Evolutionary conservation across 352 stramenopile genomes (phyloP), one percentile per base, ranked within the genome.

Genomic region (Phytophthora nicotianae): DNA sequence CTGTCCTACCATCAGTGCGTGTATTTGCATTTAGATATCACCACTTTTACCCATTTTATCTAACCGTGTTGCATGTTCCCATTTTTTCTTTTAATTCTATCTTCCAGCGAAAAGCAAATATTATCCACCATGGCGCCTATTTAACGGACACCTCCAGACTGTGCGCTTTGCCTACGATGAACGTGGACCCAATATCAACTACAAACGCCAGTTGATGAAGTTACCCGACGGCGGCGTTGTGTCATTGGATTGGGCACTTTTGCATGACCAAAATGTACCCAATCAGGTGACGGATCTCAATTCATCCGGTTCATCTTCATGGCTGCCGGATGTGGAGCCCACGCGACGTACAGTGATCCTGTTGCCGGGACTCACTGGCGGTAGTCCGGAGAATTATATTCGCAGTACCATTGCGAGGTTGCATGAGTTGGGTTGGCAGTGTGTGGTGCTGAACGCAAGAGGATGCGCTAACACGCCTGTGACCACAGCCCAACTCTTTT

Each of bases 311-410:
- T 62, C 57, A 2, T 55, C 50, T 37, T 66, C 62, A 8, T 75
- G 68, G 68, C 19, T 82, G 16, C 41, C 53, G 2, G 48, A 75
- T 3, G 41, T 89, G 17, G 65, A 89, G 9, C 27, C 57, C 4
- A 62, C 53, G 2, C 50, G 50, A 8, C 75, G 72, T 21, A 90
- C 73, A 5, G 61, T 89, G 60, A 63, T 91, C n/a, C 46, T 93
- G 5, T 60, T 91, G 7, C 81, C 83, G 1, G 85, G 85, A 24
- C 67, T 90, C 16, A 87, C 85, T 0, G 82, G 85, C n/a, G 82
- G 81, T 10, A 90, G 85, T 50, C 42, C 65, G 2, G 85, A 93
- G 62, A 81, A 82, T 33, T 94, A 94, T 72, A 86, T 94, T n/a
- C 78, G 82, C 29, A 75, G 46, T 21, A 68, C 70, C 0, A 79